Base-by-base conservation (phyloP, 805 yeast species). In the Candida michaelii region DNA sequence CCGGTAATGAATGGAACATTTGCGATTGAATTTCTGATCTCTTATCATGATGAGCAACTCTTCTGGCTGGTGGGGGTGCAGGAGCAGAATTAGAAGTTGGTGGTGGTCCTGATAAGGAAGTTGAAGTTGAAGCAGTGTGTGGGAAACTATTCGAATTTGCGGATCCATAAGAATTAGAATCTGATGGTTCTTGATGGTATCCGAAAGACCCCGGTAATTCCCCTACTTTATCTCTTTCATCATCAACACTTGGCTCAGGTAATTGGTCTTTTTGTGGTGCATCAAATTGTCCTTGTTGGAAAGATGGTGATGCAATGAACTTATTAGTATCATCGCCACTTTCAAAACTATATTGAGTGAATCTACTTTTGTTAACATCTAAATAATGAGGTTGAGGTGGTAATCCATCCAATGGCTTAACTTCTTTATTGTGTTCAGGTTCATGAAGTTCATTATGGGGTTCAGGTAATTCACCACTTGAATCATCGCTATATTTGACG, bases 51-150 rank as follows among this genome's bases (percentile, higher is more conserved):
- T 69, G 61, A 3, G 59, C 59, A 11, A 68, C 70, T 52, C 76
- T 79, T 57, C 83, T 71, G 1, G 82, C 66, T 29, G 82, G 83
- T 14, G 83, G 84, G 27, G 80, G 77, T 3, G 75, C 73, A 5
- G 83, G 83, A 3, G 78, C 51, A 13, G 33, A 17, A 16, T 19
- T 34, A 10, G 14, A 24, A 12, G 14, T 13, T 34, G 29, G 29
- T 31, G 35, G 35, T 31, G 35, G 25, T n/a, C 35, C 35, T 11
- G 35, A 31, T 31, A 30, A 30, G 12, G 33, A 30, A 3, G 13
- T n/a, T 7, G 35, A 15, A 18, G 15, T 31, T 7, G 33, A 15
- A 5, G 33, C 5, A n/a, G 3, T 8, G 12, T n/a, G n/a, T n/a
- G 14, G 17, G 35, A 9, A 18, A 17, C 25, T 18, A 12, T 15